phyloP scores from a whole-genome alignment of 2,329 filamentous ascomycete genomes.

The Dothideomycetidae sp. region DNA sequence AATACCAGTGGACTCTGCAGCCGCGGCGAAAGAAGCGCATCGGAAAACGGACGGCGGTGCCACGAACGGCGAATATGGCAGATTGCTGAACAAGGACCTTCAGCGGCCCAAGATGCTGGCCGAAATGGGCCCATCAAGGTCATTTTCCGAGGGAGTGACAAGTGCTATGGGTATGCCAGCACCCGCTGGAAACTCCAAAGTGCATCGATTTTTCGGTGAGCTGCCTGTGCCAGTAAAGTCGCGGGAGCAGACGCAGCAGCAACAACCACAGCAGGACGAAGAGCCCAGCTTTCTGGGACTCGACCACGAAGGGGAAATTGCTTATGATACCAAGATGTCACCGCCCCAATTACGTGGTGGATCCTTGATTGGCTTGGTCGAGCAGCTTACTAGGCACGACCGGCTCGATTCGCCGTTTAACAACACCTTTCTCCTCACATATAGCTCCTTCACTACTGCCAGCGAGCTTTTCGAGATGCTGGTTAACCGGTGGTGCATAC shows the following conservation, averaged over 20 bases:
- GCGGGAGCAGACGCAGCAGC: constrained; percentile 8
- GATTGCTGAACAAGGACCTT: constrained; percentile 24
- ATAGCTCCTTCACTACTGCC: constrained; percentile 85
- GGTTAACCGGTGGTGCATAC: constrained; percentile 80
- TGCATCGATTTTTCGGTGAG: constrained; percentile 39
- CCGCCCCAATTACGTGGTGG: constrained; percentile 73
- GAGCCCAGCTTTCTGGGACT: constrained; percentile 71
- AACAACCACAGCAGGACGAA: constrained; percentile 41
- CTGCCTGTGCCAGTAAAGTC: constrained; percentile 32
- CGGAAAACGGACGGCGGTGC: constrained; percentile 23
- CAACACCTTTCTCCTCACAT: constrained; percentile 93
- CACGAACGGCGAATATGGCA: constrained; percentile 17
- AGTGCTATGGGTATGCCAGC: constrained; percentile 13
- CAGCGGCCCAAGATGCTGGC: constrained; percentile 37
- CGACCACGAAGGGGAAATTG: constrained; percentile 77
- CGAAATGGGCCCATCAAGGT: constrained; percentile 46
- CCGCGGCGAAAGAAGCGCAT: constrained; percentile 28
- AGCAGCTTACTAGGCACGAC: constrained; percentile 90
- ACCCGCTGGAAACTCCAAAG: constrained; percentile 29
- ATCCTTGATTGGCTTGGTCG: constrained; percentile 74
- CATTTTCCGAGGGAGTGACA: constrained; percentile 45
- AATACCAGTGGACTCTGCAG: constrained; percentile 37
- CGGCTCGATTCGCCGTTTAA: constrained; percentile 92
- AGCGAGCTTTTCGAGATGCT: constrained; percentile 84
- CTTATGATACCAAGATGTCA: constrained; percentile 71